Evolutionary conservation across 345 rosid species (phyloP).

Genomic region (Fremontodendron californicum): DNA sequence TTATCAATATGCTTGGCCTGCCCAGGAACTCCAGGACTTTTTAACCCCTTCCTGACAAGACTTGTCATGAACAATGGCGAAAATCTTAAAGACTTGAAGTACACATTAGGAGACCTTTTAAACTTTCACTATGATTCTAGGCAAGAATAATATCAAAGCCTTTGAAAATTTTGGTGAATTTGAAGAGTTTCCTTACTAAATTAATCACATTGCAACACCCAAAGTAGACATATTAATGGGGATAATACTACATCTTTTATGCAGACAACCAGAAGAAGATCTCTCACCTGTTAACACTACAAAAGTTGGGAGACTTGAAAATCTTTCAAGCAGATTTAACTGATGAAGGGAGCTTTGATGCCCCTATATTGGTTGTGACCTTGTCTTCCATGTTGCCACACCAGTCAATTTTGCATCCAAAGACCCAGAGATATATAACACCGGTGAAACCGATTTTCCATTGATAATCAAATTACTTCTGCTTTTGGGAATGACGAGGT

Average conservation of each 20-base stretch:
- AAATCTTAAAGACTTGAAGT: too few relatives aligned
- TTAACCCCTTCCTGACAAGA: too few relatives aligned
- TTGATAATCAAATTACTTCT: neutral
- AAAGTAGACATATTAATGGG: neutral
- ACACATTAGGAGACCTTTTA: too few relatives aligned
- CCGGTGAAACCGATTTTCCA: too few relatives aligned
- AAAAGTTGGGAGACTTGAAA: constrained; percentile 58
- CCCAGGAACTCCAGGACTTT: too few relatives aligned
- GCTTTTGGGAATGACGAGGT: neutral
- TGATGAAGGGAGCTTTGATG: constrained; percentile 56
- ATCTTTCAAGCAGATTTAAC: constrained; percentile 70
- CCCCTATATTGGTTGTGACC: constrained; percentile 55
- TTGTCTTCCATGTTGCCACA: constrained; percentile 91
- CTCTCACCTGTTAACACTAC: constrained; percentile 46
- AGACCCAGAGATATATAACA: constrained; percentile 74
- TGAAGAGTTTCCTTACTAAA: neutral
- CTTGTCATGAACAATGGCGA: too few relatives aligned
- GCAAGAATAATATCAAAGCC: too few relatives aligned
- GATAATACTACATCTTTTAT: too few relatives aligned
- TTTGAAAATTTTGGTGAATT: too few relatives aligned
- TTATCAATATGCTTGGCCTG: too few relatives aligned
- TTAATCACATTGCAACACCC: neutral
- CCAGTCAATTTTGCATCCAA: constrained; percentile 76
- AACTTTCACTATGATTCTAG: too few relatives aligned
- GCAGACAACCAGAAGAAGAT: constrained; percentile 64